Evolutionary conservation across 192 early-diverging fungal genomes (phyloP).

Genomic region (Backusella macrospora): DNA sequence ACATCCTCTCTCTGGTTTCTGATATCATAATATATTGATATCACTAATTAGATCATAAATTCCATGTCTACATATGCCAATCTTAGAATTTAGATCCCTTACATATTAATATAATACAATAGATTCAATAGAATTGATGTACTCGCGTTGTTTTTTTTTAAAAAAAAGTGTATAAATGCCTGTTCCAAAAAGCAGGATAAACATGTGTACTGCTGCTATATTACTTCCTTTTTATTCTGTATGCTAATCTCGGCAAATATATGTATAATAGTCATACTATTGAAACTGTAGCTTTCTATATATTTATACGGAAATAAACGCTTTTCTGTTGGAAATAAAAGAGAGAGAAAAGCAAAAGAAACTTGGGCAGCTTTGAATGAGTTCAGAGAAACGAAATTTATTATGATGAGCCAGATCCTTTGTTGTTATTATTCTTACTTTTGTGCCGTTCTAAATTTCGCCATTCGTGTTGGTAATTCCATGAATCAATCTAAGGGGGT

Average conservation of each 20-base stretch:
- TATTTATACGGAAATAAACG: no score
- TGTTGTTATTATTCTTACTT: not conserved
- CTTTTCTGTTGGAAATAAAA: no score
- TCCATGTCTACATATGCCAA: not conserved
- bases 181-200: slow-evolving; percentile 5
- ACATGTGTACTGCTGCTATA: no score
- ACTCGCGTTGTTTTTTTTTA: not conserved
- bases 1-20: no score
- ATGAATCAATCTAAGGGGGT: not conserved
- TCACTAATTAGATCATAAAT: not conserved
- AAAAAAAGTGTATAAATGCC: not conserved
- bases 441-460: slow-evolving; percentile 22
- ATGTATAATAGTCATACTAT: no score
- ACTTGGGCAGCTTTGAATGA: no score
- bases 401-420: no score
- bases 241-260: no score
- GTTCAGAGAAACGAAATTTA: no score
- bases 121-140: not conserved
- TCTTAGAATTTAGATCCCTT: slow-evolving; percentile 2
- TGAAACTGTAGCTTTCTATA: no score
- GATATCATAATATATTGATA: not conserved
- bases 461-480: slow-evolving; percentile 36
- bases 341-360: no score
- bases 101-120: slow-evolving; percentile 5
- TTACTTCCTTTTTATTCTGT: no score